phyloP scores from a whole-genome alignment of 2,329 filamentous ascomycete genomes.

The Curvularia verruculosa region DNA sequence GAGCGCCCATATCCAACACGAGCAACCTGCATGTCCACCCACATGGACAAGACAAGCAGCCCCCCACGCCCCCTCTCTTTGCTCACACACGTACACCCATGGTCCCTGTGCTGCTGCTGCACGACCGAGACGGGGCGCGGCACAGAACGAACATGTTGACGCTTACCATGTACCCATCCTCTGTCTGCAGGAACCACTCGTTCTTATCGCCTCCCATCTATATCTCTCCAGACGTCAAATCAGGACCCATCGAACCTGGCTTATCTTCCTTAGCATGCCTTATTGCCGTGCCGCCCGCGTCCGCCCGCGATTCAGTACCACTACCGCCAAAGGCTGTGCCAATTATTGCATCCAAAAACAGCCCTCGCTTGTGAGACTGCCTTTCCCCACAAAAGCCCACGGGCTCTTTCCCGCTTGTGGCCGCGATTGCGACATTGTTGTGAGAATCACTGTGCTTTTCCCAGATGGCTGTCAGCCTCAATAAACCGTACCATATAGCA shows the following conservation, averaged over 20 bases:
- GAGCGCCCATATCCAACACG: slow-evolving; percentile 19
- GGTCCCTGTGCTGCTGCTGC: slow-evolving; percentile 21
- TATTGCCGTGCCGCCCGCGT: slow-evolving; percentile 8
- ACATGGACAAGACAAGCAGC: slow-evolving; percentile 13
- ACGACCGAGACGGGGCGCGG: slow-evolving; percentile 14
- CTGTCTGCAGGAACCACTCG: slow-evolving; percentile 34
- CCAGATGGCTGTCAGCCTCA: slow-evolving; percentile 10
- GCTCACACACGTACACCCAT: no score
- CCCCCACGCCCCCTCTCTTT: slow-evolving; percentile 43
- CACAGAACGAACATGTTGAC: slow-evolving; percentile 12
- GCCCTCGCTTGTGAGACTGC: slow-evolving; percentile 17
- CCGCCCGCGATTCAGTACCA: slow-evolving; percentile 15
- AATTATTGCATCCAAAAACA: slow-evolving; percentile 22
- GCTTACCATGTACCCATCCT: neutral
- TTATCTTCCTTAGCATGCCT: slow-evolving; percentile 4
- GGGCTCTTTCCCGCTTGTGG: slow-evolving; percentile 32
- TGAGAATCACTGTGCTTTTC: slow-evolving; percentile 24
- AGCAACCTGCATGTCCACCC: slow-evolving; percentile 17
- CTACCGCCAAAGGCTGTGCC: slow-evolving; percentile 13
- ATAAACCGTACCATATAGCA: slow-evolving; percentile 1
- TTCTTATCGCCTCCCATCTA: slow-evolving; percentile 21
- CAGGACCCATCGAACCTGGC: slow-evolving; percentile 13
- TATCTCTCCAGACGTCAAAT: slow-evolving; percentile 6
- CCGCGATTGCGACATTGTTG: slow-evolving; percentile 28
- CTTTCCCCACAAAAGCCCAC: slow-evolving; percentile 33